Percentiles rank a stretch among this genome's conserved stretches.
Evolutionary conservation across 768 basidiomycete species (phyloP).

Genomic region (Epithele typhae): DNA sequence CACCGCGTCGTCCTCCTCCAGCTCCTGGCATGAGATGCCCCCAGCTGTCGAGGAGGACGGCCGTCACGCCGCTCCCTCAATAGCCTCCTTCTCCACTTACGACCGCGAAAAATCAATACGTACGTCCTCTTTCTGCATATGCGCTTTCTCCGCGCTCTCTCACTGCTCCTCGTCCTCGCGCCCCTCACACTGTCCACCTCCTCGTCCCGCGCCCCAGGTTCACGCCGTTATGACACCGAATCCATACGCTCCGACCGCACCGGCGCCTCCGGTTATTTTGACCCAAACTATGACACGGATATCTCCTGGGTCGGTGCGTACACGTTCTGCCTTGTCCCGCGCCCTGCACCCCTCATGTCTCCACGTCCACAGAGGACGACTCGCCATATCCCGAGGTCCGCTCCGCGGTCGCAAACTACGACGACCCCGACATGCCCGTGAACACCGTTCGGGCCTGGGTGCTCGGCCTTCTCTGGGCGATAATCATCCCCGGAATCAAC

Average conservation of each 20-base stretch:
- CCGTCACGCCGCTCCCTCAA: constrained; percentile 8
- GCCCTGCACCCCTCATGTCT: neutral
- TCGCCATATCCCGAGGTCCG: constrained; percentile 85
- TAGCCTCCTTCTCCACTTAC: constrained; percentile 4
- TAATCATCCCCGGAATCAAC: constrained; percentile 44
- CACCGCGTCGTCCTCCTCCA: neutral
- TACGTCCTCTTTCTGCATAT: neutral
- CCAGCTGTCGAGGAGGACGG: constrained; percentile 13
- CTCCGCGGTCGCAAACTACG: constrained; percentile 69
- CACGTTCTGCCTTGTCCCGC: neutral
- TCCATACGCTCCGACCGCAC: constrained; percentile 6
- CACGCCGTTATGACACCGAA: constrained; percentile 2
- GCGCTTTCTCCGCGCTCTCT: neutral
- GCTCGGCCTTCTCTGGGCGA: constrained; percentile 67
- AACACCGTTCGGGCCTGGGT: constrained; percentile 66
- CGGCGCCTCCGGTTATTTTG: constrained; percentile 16
- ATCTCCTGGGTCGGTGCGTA: constrained; percentile 21
- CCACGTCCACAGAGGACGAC: constrained; percentile 50
- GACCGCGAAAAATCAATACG: constrained; percentile 12
- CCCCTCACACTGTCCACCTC: constrained; percentile 1
- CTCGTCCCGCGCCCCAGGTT: neutral
- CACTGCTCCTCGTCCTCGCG: neutral
- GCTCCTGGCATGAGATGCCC: constrained; percentile 14
- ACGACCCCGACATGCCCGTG: constrained; percentile 63
- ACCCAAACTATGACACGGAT: constrained; percentile 25